These are phyloP conservation scores for Eimeria brunetti DNA, from an alignment of 169 alveolate genomes.

Conservation along the genomic window DNA sequence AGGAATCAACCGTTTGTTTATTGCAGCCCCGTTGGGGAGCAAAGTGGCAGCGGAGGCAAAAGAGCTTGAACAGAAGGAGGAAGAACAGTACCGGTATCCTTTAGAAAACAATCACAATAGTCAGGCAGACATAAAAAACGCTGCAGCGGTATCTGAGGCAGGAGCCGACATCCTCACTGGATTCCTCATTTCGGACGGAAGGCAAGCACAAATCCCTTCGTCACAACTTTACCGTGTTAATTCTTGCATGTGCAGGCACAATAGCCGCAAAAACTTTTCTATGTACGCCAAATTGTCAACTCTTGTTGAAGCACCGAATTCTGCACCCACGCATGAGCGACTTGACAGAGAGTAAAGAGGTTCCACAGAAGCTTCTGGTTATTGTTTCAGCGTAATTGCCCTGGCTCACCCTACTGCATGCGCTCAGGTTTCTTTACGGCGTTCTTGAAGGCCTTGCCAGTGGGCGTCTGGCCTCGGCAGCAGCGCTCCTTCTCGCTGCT, in stretches of 20 bases:
- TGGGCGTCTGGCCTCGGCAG: slow-evolving; percentile 39
- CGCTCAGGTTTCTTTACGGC: slow-evolving; percentile 37
- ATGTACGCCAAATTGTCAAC: background rate
- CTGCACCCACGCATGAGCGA: background rate
- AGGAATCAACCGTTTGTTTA: slow-evolving; percentile 37
- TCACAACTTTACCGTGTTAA: background rate
- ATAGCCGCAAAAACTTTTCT: background rate
- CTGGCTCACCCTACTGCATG: background rate
- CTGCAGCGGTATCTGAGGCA: background rate
- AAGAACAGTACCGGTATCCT: background rate
- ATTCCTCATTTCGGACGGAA: slow-evolving; percentile 37
- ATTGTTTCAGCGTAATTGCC: background rate
- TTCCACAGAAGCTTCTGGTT: background rate
- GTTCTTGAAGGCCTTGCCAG: slow-evolving; percentile 36
- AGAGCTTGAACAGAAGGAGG: background rate
- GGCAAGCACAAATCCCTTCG: background rate
- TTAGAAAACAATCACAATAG: background rate
- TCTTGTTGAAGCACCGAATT: background rate
- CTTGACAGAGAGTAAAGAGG: background rate
- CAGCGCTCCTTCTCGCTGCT: slow-evolving; percentile 25
- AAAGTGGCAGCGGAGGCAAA: slow-evolving; percentile 22
- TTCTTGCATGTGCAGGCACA: background rate
- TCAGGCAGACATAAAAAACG: background rate
- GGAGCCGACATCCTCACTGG: slow-evolving; percentile 32
- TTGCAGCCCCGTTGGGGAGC: slow-evolving; percentile 22